Base-by-base conservation (phyloP, 2,329 filamentous ascomycete genomes). In the Lasiodiplodia sp. region DNA sequence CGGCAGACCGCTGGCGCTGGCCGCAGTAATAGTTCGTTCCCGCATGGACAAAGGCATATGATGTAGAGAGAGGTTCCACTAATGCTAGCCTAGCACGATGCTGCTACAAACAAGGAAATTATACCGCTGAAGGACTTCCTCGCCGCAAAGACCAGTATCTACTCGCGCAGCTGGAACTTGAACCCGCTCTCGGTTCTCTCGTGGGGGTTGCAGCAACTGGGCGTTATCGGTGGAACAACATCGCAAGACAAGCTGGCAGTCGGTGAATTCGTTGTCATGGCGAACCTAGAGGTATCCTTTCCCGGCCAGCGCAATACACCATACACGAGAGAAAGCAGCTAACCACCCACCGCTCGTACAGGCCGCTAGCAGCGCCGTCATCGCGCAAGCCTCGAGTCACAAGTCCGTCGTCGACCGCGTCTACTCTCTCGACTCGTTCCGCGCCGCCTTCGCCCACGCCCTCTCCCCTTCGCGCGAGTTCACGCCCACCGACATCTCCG, bases 1-100 rank as follows among this genome's bases (percentile, higher is more conserved):
- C 79, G 96, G 96, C 2, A 87, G 90, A 56, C 96, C 96, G 1
- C 85, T 95, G 11, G 93, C 92, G 3, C 83, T 99, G 0, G 91
- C 91, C 1, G 88, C 90, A 3, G 96, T 94, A 5, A 83, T 98
- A 60, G 83, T 85, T 79, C 67, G 82, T 78, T 66, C 16, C 18
- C 14, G 49, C 23, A 14, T 18, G 28, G 31, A 23, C n/a, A 31
- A 31, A 28, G 25, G 4, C 4, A 25, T 37, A 18, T 47, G 10
- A 8, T 18, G 2, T n/a, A 8, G 8, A 47, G 47, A 8, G 18
- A 38, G 44, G 31, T 8, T 16, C 4, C 7, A 37, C 56, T 68
- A 56, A 67, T 37, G 6, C 37, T 28, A 31, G 18, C n/a, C 18
- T 60, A 86, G 82, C 82, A 87, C 68, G 95, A 98, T 74, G 92